Base-by-base conservation (phyloP, 2,329 filamentous ascomycete species). In the Pseudopyricularia cyperi region DNA sequence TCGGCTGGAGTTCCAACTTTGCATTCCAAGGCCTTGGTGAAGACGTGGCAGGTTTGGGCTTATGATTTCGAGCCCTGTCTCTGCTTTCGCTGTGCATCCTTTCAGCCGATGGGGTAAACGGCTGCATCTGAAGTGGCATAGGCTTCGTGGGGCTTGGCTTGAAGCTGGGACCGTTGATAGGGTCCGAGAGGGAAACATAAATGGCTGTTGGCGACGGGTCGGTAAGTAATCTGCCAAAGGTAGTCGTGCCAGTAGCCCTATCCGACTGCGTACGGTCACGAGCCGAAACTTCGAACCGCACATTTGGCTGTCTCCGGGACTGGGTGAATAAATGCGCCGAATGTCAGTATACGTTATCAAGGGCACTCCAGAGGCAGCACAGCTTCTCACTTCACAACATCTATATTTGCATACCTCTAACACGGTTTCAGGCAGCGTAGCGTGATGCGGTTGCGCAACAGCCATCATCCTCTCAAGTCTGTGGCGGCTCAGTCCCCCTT, bases 171-270 rank as follows among this genome's bases (percentile, higher is more conserved):
- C 67, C 62, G 14, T 71, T 67, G 11, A 78, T 54, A 0, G 77
- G 76, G 54, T 80, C 70, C 28, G 64, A 62, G 4, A 76, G 68
- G 33, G 73, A 71, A 7, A 79, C 68, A 60, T 76, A 79, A 6
- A 78, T 69, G 1, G 65, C 62, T 3, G 66, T 44, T 63, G 58
- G 0, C 60, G 56, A 3, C 61, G 57, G 4, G 61, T 57, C 11
- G 57, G 7, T 42, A 17, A 28, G 47, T 59, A 62, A 14, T 61
- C 56, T 51, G 53, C 42, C 52, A 53, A 19, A 8, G 19, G 8
- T 30, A 28, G 15, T 19, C 46, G 5, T 32, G 15, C 14, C 30
- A 4, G 46, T 12, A 14, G 12, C 24, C 14, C 46, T 12, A 22
- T 30, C 46, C 7, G 14, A 11, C 46, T 17, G 14, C 24, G 28